Evolutionary conservation across 2,329 filamentous ascomycete species (phyloP).

Genomic region (Calonectria montana): DNA sequence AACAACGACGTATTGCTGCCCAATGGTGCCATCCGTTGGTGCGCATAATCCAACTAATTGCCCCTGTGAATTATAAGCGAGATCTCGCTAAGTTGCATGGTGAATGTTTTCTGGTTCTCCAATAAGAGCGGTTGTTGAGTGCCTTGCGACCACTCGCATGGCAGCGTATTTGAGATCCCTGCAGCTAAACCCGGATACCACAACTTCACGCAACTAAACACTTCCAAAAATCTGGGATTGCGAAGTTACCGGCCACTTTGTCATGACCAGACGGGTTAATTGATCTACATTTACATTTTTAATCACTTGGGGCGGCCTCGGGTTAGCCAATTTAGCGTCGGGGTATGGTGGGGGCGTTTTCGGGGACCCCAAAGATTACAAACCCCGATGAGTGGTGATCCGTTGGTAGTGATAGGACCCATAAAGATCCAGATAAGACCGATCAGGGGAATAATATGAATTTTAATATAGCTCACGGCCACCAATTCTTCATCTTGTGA

Average conservation of each 20-base stretch:
- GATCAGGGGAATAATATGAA: background rate
- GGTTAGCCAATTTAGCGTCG: background rate
- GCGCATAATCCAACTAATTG: background rate
- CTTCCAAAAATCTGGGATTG: background rate
- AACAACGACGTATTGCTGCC: background rate
- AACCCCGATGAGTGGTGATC: background rate
- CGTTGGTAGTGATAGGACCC: background rate
- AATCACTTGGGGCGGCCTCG: background rate
- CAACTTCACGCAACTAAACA: background rate
- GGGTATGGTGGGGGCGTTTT: background rate
- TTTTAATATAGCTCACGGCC: background rate
- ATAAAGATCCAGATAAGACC: background rate
- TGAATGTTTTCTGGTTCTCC: too few relatives aligned
- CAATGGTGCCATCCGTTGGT: background rate
- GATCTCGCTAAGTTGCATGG: too few relatives aligned
- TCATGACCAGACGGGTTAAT: background rate
- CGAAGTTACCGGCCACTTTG: background rate
- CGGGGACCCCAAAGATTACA: background rate
- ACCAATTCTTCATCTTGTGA: too few relatives aligned
- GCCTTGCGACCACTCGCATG: background rate
- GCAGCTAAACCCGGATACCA: background rate
- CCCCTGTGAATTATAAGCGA: background rate
- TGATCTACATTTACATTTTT: background rate
- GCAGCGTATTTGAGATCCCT: rapidly evolving
- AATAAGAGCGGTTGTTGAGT: too few relatives aligned